phyloP scores from a whole-genome alignment of 2,329 filamentous ascomycete species.

The Aspergillus sp. region DNA sequence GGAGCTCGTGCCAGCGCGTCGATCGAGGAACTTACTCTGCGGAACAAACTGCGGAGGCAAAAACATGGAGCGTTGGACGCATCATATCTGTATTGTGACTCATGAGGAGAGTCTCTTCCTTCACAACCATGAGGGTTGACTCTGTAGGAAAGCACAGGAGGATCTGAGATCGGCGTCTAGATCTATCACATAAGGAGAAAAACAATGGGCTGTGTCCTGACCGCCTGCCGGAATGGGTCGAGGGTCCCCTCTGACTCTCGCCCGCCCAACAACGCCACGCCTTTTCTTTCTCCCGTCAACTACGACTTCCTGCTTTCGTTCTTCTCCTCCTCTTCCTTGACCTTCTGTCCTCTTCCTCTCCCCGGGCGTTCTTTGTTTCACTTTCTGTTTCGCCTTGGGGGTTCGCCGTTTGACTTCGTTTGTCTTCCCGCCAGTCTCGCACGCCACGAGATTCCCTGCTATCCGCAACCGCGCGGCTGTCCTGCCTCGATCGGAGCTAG shows the following conservation, averaged over 20 bases:
- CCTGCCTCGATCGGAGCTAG: neutral
- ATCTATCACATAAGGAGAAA: neutral
- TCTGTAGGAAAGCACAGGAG: neutral
- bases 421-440: neutral
- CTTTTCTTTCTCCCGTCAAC: conserved; percentile 10
- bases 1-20: no score
- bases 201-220: conserved; percentile 4
- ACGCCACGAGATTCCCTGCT: neutral
- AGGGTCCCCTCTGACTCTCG: conserved; percentile 12
- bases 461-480: conserved; percentile 7
- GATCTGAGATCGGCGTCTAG: conserved; percentile 1
- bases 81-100: no score
- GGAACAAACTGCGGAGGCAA: no score
- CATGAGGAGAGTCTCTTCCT: no score
- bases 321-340: neutral
- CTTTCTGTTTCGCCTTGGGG: neutral
- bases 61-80: no score
- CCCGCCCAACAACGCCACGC: conserved; percentile 17
- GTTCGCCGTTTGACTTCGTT: conserved; percentile 1
- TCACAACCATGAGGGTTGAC: no score
- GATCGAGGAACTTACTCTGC: no score
- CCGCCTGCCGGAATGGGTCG: conserved; percentile 13
- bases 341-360: conserved; percentile 1
- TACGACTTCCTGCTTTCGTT: conserved; percentile 1
- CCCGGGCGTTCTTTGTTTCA: neutral